These are phyloP conservation scores for Catharanthus roseus DNA, from an alignment of 257 asterid genomes.

Conservation along the genomic window DNA sequence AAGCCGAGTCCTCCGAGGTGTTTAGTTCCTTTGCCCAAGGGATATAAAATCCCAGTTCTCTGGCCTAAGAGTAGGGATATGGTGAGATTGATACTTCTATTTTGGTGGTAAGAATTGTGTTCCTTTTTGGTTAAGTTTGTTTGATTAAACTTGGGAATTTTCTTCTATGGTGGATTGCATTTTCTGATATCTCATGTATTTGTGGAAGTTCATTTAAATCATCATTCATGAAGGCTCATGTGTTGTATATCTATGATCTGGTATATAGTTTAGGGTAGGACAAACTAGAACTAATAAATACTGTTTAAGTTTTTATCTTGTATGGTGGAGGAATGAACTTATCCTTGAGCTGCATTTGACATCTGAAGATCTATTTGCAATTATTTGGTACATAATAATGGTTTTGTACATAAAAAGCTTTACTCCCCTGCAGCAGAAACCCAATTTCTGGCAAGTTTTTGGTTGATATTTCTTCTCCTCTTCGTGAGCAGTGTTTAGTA, in stretches of 20 bases:
- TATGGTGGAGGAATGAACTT: not conserved
- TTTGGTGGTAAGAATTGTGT: constrained; percentile 50
- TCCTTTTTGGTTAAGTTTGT: not conserved
- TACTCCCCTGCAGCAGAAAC: not conserved
- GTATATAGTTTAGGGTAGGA: no score
- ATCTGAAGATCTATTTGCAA: not conserved
- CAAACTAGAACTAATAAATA: no score
- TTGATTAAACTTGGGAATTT: not conserved
- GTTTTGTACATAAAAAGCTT: not conserved
- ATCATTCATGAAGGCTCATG: not conserved
- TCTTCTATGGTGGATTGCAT: not conserved
- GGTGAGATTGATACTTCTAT: constrained; percentile 68
- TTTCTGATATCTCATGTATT: no score
- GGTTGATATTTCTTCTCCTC: not conserved
- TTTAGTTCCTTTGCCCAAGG: constrained; percentile 65
- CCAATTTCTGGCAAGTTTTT: not conserved
- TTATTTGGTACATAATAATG: not conserved
- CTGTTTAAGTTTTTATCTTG: not conserved
- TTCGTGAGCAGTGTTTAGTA: not conserved
- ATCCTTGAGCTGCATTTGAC: not conserved
- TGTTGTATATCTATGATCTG: not conserved
- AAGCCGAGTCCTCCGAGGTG: constrained; percentile 55
- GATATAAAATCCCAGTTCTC: constrained; percentile 64
- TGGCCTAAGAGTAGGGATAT: constrained; percentile 98
- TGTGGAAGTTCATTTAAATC: not conserved